Conservation (phyloP, 2,329 filamentous ascomycete genomes). For the Aspergillus fumigatus region DNA sequence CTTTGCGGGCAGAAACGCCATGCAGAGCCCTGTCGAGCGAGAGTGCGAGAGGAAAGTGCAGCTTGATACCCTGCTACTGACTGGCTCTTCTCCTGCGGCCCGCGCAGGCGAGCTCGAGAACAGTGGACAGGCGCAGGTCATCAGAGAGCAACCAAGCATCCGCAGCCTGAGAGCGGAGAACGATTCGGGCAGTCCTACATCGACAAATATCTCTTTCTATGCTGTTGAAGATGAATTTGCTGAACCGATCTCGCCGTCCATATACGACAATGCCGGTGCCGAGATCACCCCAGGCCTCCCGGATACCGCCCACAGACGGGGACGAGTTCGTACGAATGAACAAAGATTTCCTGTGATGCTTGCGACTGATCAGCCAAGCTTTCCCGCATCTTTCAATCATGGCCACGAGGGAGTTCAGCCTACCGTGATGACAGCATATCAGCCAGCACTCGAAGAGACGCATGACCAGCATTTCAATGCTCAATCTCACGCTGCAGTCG, state of each 20-base stretch:
- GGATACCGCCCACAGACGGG: neutral
- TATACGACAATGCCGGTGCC: neutral
- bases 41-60: neutral
- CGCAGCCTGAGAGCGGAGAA: constrained; percentile 11
- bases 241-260: neutral
- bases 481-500: neutral
- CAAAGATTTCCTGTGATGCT: neutral
- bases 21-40: neutral
- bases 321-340: neutral
- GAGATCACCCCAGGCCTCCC: neutral
- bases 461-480: neutral
- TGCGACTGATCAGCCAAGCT: neutral
- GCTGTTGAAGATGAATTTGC: neutral
- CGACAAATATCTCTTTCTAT: neutral
- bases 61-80: constrained; percentile 11
- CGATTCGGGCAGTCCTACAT: neutral
- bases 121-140: constrained; percentile 9
- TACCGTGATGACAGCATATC: neutral
- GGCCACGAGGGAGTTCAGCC: neutral
- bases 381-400: neutral
- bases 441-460: neutral
- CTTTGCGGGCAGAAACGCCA: constrained; percentile 1
- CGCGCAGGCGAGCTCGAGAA: constrained; percentile 13
- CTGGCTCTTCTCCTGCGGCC: constrained; percentile 14
- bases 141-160: constrained; percentile 7